Evolutionary conservation across 768 basidiomycete species (phyloP), one percentile per base, ranked within the genome.

Genomic region (Saitozyma sp.): DNA sequence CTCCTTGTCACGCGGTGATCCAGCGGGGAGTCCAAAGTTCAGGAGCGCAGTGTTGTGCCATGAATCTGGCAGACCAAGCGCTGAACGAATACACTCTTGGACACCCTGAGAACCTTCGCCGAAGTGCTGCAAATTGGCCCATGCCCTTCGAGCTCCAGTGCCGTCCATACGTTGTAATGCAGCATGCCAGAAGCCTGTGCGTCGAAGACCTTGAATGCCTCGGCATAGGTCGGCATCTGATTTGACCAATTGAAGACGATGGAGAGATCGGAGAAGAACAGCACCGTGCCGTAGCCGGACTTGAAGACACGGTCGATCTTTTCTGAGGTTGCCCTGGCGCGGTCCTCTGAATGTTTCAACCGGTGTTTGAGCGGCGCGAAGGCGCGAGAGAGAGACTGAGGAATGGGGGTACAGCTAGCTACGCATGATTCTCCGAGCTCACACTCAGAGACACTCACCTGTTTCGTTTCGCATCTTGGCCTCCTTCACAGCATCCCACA

Each of bases 181-280:
- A 76, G 63, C 62, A 80, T 76, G 59, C 78, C 78, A 17, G 75
- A 61, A 0, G 79, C 62, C 60, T 77, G 66, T 45, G 77, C 75
- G 14, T 69, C 56, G 75, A 74, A 77, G 40, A 58, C 46, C n/a
- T 67, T 65, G 69, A 78, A 77, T 37, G 29, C 73, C 43, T 61
- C 50, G 17, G 59, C 61, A 41, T 63, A 63, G 29, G 51, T 56
- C 11, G 74, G 72, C 64, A 78, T 76, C 57, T 74, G 68, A n/a
- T 59, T 62, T 6, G 51, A 51, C 58, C 68, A 75, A 17, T 54
- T 55, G 40, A 73, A 64, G 56, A 78, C 51, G 17, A 74, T 75
- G 40, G 69, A 68, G 54, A 78, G 66, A 63, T 81, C 81, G 45
- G 79, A 78, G 58, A 79, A 80, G 68, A 81, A 73, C 19, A 80